Conservation (phyloP, 768 basidiomycete species). For the Kwoniella dendrophila region DNA sequence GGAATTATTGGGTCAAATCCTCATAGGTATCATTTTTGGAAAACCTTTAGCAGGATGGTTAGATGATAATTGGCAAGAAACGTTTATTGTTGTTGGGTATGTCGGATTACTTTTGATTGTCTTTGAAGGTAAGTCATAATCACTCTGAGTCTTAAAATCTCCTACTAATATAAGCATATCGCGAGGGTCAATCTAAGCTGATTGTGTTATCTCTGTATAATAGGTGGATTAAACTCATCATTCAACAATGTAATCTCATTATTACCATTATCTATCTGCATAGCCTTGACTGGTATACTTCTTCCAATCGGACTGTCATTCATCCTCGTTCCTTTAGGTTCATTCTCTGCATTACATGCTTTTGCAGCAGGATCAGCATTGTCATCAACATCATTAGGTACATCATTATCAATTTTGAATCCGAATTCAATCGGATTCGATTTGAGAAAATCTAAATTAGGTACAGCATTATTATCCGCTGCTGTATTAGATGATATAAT, state of each 20-base stretch:
- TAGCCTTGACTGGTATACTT: conserved; percentile 63
- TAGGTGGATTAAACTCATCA: conserved; percentile 65
- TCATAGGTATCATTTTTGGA: conserved; percentile 64
- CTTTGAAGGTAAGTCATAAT: conserved; percentile 60
- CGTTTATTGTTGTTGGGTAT: conserved; percentile 61
- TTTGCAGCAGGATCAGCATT: conserved; percentile 69
- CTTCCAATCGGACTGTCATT: conserved; percentile 51
- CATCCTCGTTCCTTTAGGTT: conserved; percentile 60
- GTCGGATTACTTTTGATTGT: conserved; percentile 62
- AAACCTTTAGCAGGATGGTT: conserved; percentile 61
- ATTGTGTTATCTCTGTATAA: not conserved
- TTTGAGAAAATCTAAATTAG: conserved; percentile 61
- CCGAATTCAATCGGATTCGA: conserved; percentile 49
- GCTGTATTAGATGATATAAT: conserved; percentile 70
- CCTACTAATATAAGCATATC: not conserved
- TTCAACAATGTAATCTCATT: conserved; percentile 60
- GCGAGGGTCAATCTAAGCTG: not conserved
- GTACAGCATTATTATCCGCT: conserved; percentile 65
- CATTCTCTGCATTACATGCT: conserved; percentile 62
- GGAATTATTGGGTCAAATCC: conserved; percentile 63
- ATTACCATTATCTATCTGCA: conserved; percentile 60
- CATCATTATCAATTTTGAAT: conserved; percentile 65
- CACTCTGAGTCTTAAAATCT: not conserved
- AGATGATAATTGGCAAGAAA: conserved; percentile 58
- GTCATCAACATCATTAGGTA: conserved; percentile 68